Percentiles rank a stretch among this genome's conserved stretches.
Conservation (phyloP, 192 early-diverging fungal species). For the Powellomyces hirtus region DNA sequence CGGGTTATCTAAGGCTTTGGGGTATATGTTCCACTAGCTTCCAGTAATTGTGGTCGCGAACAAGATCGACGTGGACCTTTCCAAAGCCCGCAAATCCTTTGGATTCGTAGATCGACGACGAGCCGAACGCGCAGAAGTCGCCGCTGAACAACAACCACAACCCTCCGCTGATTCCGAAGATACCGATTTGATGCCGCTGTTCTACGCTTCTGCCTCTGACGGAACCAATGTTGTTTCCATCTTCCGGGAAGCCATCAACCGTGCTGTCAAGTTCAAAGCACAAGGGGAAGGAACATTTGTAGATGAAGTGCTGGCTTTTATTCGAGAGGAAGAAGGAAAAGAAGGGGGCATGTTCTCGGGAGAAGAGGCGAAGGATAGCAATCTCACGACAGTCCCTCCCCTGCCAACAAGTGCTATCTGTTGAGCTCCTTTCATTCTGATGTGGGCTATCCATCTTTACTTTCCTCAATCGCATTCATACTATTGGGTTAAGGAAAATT, state of each 20-base stretch:
- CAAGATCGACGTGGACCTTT: slow-evolving; percentile 59
- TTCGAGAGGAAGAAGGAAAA: slow-evolving; percentile 43
- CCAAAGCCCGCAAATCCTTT: slow-evolving; percentile 50
- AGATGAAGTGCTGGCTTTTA: slow-evolving; percentile 50
- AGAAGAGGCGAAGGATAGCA: no score
- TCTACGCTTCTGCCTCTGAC: slow-evolving; percentile 49
- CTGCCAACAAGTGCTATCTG: no score
- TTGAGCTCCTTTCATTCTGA: no score
- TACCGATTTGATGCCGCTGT: slow-evolving; percentile 28
- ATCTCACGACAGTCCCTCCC: no score
- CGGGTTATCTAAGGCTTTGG: neutral
- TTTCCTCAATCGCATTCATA: no score
- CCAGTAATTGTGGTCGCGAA: slow-evolving; percentile 61
- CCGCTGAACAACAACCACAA: neutral
- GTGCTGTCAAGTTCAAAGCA: slow-evolving; percentile 46
- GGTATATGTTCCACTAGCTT: slow-evolving; percentile 35
- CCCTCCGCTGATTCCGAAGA: neutral
- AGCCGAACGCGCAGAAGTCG: slow-evolving; percentile 15
- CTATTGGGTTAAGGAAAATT: no score
- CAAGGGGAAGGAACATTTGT: slow-evolving; percentile 43
- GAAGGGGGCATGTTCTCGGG: slow-evolving; percentile 1
- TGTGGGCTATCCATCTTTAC: no score
- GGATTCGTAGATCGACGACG: slow-evolving; percentile 49
- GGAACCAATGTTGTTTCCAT: slow-evolving; percentile 60
- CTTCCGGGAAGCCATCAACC: slow-evolving; percentile 49